These are phyloP conservation scores for Fusarium avenaceum DNA, from an alignment of 2,329 filamentous ascomycete genomes.

Conservation along the genomic window DNA sequence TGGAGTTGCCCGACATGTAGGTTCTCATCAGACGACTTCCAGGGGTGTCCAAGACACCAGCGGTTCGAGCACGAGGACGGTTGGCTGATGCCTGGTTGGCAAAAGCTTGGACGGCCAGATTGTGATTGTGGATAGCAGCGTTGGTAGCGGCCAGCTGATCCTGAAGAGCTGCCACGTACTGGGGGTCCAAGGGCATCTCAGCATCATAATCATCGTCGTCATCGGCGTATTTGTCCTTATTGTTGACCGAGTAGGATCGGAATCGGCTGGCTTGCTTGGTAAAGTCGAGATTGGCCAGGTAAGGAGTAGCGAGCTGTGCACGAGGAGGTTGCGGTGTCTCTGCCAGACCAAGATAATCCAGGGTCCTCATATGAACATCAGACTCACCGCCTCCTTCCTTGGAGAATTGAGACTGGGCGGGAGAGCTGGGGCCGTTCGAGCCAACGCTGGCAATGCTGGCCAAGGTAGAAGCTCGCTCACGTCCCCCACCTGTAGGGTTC, in stretches of 20 bases:
- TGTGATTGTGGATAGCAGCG: constrained; percentile 87
- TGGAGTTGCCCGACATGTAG: constrained; percentile 80
- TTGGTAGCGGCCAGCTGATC: constrained; percentile 74
- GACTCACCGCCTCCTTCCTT: constrained; percentile 86
- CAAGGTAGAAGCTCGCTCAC: constrained; percentile 88
- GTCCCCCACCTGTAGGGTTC: constrained; percentile 74
- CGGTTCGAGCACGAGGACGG: constrained; percentile 89
- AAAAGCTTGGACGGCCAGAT: constrained; percentile 92
- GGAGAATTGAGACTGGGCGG: constrained; percentile 87
- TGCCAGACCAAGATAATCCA: constrained; percentile 95
- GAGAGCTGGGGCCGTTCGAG: constrained; percentile 91
- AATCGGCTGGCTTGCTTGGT: constrained; percentile 87
- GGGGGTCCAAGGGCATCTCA: constrained; percentile 65
- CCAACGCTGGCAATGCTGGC: constrained; percentile 86
- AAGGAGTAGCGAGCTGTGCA: constrained; percentile 80
- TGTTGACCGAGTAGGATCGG: constrained; percentile 98
- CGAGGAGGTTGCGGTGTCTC: constrained; percentile 89
- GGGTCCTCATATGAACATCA: constrained; percentile 87
- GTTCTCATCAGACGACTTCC: constrained; percentile 74
- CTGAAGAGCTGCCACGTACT: constrained; percentile 72
- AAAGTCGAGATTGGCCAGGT: constrained; percentile 81
- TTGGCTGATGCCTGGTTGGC: constrained; percentile 85
- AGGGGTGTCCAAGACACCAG: constrained; percentile 88
- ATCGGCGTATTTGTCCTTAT: constrained; percentile 96
- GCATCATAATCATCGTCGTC: constrained; percentile 82